These are phyloP conservation scores for Erysiphe pulchra DNA, from an alignment of 2,329 filamentous ascomycete genomes.

Conservation along the genomic window DNA sequence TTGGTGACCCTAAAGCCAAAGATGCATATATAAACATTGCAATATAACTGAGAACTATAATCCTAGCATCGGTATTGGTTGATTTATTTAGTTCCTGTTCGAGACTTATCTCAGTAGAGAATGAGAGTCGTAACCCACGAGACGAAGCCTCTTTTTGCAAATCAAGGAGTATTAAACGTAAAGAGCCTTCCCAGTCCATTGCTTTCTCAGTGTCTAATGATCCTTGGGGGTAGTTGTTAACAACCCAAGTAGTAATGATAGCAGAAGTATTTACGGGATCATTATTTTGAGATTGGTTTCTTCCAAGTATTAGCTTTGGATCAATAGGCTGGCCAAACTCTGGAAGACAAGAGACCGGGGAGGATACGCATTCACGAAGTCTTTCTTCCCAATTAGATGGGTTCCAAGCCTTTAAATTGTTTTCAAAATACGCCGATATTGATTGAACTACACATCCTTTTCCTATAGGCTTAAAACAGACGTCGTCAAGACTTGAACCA, in stretches of 20 bases:
- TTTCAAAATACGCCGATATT: conserved; percentile 66
- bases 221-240: conserved; percentile 61
- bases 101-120: conserved; percentile 83
- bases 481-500: conserved; percentile 47
- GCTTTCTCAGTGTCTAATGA: conserved; percentile 43
- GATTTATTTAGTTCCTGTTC: conserved; percentile 95
- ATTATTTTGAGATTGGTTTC: conserved; percentile 37
- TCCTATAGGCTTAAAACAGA: conserved; percentile 85
- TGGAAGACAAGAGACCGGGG: conserved; percentile 66
- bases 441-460: conserved; percentile 83
- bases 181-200: conserved; percentile 68
- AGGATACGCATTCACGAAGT: conserved; percentile 46
- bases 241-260: conserved; percentile 80
- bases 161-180: conserved; percentile 49
- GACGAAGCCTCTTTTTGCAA: conserved; percentile 55
- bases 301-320: conserved; percentile 65
- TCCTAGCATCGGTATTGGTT: conserved; percentile 93
- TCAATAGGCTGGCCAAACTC: conserved; percentile 75
- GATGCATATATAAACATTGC: conserved; percentile 98
- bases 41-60: conserved; percentile 85
- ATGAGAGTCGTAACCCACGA: conserved; percentile 66
- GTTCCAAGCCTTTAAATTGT: conserved; percentile 33
- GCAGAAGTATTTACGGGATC: conserved; percentile 51
- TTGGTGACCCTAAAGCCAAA: conserved; percentile 70
- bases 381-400: conserved; percentile 44